A percentile compares a stretch with the other conserved stretches of the same genome.
These are phyloP conservation scores for Stagonosporopsis rhizophila DNA, from an alignment of 2,329 filamentous ascomycete genomes.

Conservation along the genomic window DNA sequence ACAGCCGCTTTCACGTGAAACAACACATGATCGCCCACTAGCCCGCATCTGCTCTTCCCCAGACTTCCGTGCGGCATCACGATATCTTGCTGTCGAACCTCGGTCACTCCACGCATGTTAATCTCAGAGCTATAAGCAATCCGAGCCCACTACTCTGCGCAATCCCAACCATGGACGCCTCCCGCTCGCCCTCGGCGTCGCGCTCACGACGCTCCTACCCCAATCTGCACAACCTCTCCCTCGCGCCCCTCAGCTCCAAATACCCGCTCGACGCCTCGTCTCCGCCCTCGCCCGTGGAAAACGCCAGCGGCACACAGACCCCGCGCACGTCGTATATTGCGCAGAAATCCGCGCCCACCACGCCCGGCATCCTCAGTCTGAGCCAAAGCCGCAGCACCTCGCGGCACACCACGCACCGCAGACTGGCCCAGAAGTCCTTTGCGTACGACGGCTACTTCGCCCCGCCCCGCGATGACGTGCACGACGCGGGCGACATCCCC, in stretches of 20 bases:
- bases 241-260: conserved; percentile 65
- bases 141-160: neutral
- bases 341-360: conserved; percentile 57
- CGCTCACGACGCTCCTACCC: conserved; percentile 62
- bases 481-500: conserved; percentile 47
- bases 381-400: conserved; percentile 48
- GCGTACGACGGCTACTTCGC: conserved; percentile 46
- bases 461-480: conserved; percentile 29
- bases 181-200: conserved; percentile 32
- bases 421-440: conserved; percentile 37
- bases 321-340: conserved; percentile 56
- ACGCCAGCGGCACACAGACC: conserved; percentile 30
- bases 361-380: conserved; percentile 56
- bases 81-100: conserved; percentile 29
- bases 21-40: conserved; percentile 26
- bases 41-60: conserved; percentile 23
- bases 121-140: conserved; percentile 13
- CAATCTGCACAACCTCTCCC: conserved; percentile 65
- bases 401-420: conserved; percentile 38
- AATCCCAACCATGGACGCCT: conserved; percentile 30
- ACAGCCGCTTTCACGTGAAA: conserved; percentile 30
- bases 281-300: conserved; percentile 44
- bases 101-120: conserved; percentile 31
- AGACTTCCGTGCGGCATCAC: conserved; percentile 29
- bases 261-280: conserved; percentile 58